Evolutionary conservation across 179 eudicot species (phyloP), one percentile per base, ranked within the genome.

Genomic region (Vitellaria paradoxa): DNA sequence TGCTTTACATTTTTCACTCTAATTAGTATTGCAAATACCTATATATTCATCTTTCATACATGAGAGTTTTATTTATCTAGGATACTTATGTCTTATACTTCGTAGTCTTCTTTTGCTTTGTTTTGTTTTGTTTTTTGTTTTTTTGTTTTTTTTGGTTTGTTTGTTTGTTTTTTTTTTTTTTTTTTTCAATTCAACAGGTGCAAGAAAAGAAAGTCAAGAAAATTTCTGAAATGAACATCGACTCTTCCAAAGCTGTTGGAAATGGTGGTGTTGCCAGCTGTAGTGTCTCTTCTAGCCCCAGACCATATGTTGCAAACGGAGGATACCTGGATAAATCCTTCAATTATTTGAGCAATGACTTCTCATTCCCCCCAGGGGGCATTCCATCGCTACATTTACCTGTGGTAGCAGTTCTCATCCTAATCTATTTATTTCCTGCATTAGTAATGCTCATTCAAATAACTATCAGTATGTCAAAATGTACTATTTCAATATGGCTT

Each of bases 191-290:
- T 74, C 14, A 45, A 74, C 88, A 94, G 98, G 96, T 94, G 79
- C 98, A 90, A 84, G 97, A 94, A 87, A 92, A 90, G 88, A 94
- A 94, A 84, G 84, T 94, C 59, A 94, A 94, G 88, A 94, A 90
- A 89, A 78, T 94, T 61, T 65, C 89, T 82, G 94, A 88, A 56
- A 87, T 94, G 89, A 94, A 88, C 81, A 72, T 82, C 55, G 94
- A 89, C 76, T 75, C 93, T 79, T 85, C 89, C 14, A 89, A 88
- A 86, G 75, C 81, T 81, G 70, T 81, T 75, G 96, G 91, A 75
- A 92, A 90, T 81, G 88, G 96, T 79, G 72, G 76, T 78, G 77
- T 74, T 83, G 78, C 90, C 21, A 88, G 89, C 82, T 85, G 97
- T 65, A 89, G 93, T 81, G 80, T 79, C 52, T 73, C 88, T 68